Base-by-base conservation (phyloP, 441 rosid species). In the Adansonia gregorii region DNA sequence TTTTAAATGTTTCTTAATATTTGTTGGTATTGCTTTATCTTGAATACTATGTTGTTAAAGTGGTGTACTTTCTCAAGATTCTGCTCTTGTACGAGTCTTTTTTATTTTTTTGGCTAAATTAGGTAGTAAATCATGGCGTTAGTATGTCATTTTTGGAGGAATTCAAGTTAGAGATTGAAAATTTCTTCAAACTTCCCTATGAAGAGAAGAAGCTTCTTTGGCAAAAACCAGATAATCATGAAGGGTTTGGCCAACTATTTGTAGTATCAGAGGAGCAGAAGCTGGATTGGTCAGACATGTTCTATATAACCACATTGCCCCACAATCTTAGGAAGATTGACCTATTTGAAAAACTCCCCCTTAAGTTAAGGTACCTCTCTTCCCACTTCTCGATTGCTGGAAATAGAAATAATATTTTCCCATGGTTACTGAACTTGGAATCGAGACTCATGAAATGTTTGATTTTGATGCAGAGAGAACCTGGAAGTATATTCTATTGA, bases 271-370 rank as follows among this genome's bases (percentile, higher is more conserved):
- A 85, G 54, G 87, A 87, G 74, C 87, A 87, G 77, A 87, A 83
- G 79, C 82, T 87, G 22, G 88, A 85, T 68, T 87, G 88, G 90
- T 80, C 81, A 3, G 88, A 87, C 48, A 79, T 86, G 86, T 88
- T 88, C 74, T 78, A 20, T 51, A 27, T 82, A 14, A 78, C 82
- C 31, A 88, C 87, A 3, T 74, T 81, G 60, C 91, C 88, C 1
- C 59, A 11, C 59, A 6, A 77, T 75, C 56, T 76, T 35, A 79
- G 86, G 78, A 78, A 71, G 17, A 31, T 69, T 22, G 43, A 76
- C 20, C 75, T 88, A 11, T 79, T 86, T 22, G 63, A 76, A 0
- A 83, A 86, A 39, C 84, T 88, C 17, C 88, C 89, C 51, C 73
- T 63, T 14, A 78, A 55, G n/a, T 83, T 88, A 51, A 84, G 90